Percentiles rank a stretch among this genome's conserved stretches.
Conservation (phyloP, 1,284 basidiomycete genomes). For the Thelephora terrestris region DNA sequence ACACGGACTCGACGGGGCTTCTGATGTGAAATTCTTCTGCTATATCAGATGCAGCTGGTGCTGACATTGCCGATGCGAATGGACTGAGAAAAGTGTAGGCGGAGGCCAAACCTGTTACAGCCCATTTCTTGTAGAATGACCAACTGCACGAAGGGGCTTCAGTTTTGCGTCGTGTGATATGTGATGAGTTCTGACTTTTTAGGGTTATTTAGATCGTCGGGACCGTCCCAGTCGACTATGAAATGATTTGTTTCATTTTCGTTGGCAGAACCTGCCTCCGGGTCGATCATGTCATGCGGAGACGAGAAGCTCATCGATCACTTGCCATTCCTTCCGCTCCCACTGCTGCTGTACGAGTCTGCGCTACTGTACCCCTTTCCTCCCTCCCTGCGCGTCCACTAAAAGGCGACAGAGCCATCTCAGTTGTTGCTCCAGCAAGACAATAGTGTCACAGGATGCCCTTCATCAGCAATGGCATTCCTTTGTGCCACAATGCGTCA, state of each 20-base stretch:
- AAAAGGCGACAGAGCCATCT: too few species aligned
- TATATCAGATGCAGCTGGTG: conserved; percentile 49
- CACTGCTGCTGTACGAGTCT: too few species aligned
- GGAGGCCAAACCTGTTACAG: conserved; percentile 50
- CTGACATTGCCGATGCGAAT: conserved; percentile 63
- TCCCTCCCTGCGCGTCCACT: too few species aligned
- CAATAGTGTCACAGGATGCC: too few species aligned
- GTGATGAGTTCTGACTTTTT: conserved; percentile 20
- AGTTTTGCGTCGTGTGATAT: not conserved
- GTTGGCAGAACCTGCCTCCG: not conserved
- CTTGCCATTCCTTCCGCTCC: too few species aligned
- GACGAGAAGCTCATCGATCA: too few species aligned
- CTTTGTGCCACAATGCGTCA: too few species aligned
- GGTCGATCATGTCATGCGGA: too few species aligned
- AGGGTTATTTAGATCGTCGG: conserved; percentile 24
- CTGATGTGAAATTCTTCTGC: conserved; percentile 48
- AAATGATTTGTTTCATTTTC: conserved; percentile 7
- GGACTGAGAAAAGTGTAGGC: conserved; percentile 59
- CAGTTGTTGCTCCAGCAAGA: too few species aligned
- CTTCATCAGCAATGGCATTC: too few species aligned
- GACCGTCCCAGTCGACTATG: conserved; percentile 27
- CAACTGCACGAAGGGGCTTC: conserved; percentile 34
- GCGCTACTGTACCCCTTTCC: too few species aligned
- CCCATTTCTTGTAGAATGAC: conserved; percentile 49
- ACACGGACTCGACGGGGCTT: conserved; percentile 38